These are phyloP conservation scores for Haplosporangium gracile DNA, from an alignment of 192 early-diverging fungal genomes.

Conservation along the genomic window DNA sequence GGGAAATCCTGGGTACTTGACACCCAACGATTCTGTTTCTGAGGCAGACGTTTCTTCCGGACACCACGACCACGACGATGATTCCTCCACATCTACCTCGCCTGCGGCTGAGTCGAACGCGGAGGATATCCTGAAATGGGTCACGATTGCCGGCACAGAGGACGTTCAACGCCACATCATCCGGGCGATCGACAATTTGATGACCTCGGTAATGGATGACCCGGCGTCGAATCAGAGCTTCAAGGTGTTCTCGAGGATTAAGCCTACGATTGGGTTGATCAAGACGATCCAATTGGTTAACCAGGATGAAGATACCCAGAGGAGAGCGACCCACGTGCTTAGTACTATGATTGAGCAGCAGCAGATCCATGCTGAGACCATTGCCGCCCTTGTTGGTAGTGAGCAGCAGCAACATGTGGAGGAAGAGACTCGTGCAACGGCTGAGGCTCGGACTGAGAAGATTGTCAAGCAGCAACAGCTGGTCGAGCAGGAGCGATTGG, in stretches of 20 bases:
- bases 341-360: constrained; percentile 42
- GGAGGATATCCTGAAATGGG: constrained; percentile 38
- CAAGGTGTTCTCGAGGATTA: constrained; percentile 42
- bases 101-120: neutral
- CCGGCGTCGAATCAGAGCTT: constrained; percentile 26
- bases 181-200: constrained; percentile 69
- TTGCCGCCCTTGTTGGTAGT: neutral
- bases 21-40: constrained; percentile 26
- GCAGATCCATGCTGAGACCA: constrained; percentile 34
- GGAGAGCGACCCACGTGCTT: constrained; percentile 55
- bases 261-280: constrained; percentile 53
- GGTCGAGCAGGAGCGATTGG: neutral
- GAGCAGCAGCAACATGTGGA: neutral
- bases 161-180: constrained; percentile 69
- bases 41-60: constrained; percentile 6
- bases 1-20: constrained; percentile 17
- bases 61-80: neutral
- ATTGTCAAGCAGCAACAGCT: neutral
- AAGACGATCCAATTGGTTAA: constrained; percentile 55
- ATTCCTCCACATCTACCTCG: neutral
- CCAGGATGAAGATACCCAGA: constrained; percentile 57
- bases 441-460: neutral
- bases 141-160: constrained; percentile 44
- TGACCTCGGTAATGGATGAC: constrained; percentile 50
- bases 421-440: neutral